Percentiles rank a stretch among this genome's conserved stretches.
Conservation (phyloP, 2,329 filamentous ascomycete species). For the Plectosphaerella plurivora region DNA sequence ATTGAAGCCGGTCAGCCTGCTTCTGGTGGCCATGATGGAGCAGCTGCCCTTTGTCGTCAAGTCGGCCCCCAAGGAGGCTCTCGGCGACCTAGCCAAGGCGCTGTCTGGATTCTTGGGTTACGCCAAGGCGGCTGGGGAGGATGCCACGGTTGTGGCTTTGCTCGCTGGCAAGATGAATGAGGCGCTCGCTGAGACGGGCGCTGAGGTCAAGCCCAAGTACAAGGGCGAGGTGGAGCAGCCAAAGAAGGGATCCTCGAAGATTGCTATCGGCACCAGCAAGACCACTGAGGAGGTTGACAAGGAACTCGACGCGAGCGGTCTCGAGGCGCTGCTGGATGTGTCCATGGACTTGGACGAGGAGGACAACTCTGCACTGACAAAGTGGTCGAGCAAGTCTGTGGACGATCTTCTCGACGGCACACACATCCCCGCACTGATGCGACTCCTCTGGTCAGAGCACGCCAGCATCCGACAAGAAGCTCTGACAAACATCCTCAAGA, state of each 20-base stretch:
- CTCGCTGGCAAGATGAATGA: conserved; percentile 25
- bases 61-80: conserved; percentile 35
- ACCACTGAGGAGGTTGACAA: not conserved
- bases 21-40: conserved; percentile 68
- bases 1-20: conserved; percentile 48
- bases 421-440: conserved; percentile 63
- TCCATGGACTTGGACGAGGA: conserved; percentile 37
- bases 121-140: conserved; percentile 47
- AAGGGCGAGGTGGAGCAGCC: not conserved
- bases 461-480: conserved; percentile 76
- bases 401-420: conserved; percentile 78
- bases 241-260: not conserved
- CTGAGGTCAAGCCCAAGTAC: not conserved
- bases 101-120: conserved; percentile 53
- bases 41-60: conserved; percentile 69
- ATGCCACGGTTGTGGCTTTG: conserved; percentile 17
- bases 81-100: conserved; percentile 50
- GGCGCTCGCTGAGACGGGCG: conserved; percentile 19
- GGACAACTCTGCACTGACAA: conserved; percentile 49
- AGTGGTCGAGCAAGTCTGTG: conserved; percentile 72
- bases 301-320: conserved; percentile 31
- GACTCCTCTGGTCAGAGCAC: conserved; percentile 72
- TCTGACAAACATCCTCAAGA: conserved; percentile 62
- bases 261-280: not conserved
- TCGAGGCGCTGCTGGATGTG: conserved; percentile 48